Evolutionary conservation across 2,329 filamentous ascomycete species (phyloP), one percentile per base, ranked within the genome.

Genomic region (Immersiporthe knoxdaviesiana): DNA sequence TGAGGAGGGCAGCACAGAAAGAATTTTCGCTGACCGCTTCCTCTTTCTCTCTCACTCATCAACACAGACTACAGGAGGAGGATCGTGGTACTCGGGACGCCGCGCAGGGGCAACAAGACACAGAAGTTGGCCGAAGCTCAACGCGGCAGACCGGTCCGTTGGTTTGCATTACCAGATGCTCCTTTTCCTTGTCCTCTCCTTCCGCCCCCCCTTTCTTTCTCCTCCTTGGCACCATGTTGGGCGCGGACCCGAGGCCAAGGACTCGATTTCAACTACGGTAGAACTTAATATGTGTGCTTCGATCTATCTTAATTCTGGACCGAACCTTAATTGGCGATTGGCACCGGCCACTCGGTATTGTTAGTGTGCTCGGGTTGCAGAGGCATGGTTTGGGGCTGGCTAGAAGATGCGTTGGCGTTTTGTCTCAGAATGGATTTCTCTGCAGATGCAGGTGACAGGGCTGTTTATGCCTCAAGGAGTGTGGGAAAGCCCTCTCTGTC

Each of bases 11-110:
- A 65, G 35, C 37, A 63, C 37, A 21, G 60, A 18, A 5, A n/a
- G 7, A n/a, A 47, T 54, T n/a, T n/a, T 62, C 3, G 44, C 39
- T 70, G 68, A 70, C 68, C 68, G 68, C 68, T 47, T 54, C 47
- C 61, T n/a, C n/a, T n/a, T 35, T 35, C 35, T 35, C 35, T 35
- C 35, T 35, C 35, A 35, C 61, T n/a, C 44, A 47, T n/a, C 18
- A 47, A 47, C 6, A 44, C 41, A 7, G 41, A 41, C 12, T 39
- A 27, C 21, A 30, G n/a, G 39, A 44, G n/a, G 60, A 60, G n/a
- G 41, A 16, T 35, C 5, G 59, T 54, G 47, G 32, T 52, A 32
- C 59, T n/a, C 54, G 21, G 44, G 21, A 30, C 50, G n/a, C 21
- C 30, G n/a, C 56, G 30, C n/a, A n/a, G 58, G 59, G 7, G 18